Evolutionary conservation across 2,329 filamentous ascomycete species (phyloP).

Genomic region (Xylariaceae sp.): DNA sequence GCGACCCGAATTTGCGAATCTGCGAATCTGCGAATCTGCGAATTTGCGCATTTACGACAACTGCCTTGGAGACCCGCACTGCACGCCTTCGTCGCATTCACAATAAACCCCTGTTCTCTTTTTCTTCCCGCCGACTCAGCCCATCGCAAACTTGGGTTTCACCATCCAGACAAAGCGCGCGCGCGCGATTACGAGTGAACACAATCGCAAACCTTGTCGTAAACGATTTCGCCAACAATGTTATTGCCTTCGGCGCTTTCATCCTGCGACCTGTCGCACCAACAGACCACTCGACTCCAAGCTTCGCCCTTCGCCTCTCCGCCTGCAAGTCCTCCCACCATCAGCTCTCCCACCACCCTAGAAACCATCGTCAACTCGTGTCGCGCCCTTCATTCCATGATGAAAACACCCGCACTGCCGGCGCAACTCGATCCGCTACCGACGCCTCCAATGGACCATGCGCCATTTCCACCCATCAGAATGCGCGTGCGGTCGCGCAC

Average conservation of each 20-base stretch:
- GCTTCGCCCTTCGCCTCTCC: slow-evolving; percentile 52
- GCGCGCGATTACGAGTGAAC: slow-evolving; percentile 1
- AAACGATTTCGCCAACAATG: slow-evolving; percentile 38
- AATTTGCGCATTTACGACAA: background rate
- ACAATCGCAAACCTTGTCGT: background rate
- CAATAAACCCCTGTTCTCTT: background rate
- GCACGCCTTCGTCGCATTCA: slow-evolving; percentile 12
- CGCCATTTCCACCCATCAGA: slow-evolving; percentile 43
- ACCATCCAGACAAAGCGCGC: slow-evolving; percentile 1
- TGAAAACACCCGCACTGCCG: slow-evolving; percentile 37
- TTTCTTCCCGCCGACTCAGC: background rate
- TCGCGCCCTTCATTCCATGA: slow-evolving; percentile 55
- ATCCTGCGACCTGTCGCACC: slow-evolving; percentile 48
- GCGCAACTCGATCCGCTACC: slow-evolving; percentile 39
- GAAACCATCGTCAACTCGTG: slow-evolving; percentile 55
- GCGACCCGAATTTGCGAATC: slow-evolving; percentile 1
- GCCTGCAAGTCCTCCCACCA: slow-evolving; percentile 50
- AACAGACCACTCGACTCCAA: slow-evolving; percentile 41
- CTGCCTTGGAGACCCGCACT: background rate
- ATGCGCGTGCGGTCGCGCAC: slow-evolving; percentile 49
- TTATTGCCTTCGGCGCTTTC: slow-evolving; percentile 53
- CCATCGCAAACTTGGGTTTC: background rate
- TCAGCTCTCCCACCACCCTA: slow-evolving; percentile 42
- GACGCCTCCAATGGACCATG: slow-evolving; percentile 51
- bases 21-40: background rate